phyloP scores from a whole-genome alignment of 208 protist species.

The Acanthamoeba healyi region DNA sequence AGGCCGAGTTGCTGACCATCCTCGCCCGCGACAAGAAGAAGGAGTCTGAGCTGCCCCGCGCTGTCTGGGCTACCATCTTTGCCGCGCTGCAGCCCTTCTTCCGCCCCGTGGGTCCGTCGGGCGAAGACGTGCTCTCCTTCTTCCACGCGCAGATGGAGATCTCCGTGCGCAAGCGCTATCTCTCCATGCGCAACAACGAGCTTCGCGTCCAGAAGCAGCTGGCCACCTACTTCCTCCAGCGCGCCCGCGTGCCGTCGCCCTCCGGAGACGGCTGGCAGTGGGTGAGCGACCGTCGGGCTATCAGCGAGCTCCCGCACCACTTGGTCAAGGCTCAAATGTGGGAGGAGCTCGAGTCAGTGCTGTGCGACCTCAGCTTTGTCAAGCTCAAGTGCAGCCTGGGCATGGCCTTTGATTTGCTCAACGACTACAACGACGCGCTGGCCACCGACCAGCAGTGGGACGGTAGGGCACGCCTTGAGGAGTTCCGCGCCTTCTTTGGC shows the following conservation, averaged over 20 bases:
- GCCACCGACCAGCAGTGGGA: constrained; percentile 50
- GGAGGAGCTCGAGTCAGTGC: constrained; percentile 45
- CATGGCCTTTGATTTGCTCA: constrained; percentile 81
- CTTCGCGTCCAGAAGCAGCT: constrained; percentile 77
- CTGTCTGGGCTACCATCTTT: constrained; percentile 75
- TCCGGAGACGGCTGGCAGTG: background rate
- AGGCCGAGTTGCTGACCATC: constrained; percentile 57
- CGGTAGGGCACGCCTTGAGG: constrained; percentile 46
- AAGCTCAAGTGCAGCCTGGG: constrained; percentile 80
- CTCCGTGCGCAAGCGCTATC: constrained; percentile 79
- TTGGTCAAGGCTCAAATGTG: constrained; percentile 69
- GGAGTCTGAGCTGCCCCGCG: constrained; percentile 65
- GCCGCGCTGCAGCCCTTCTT: constrained; percentile 76
- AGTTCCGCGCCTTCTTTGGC: constrained; percentile 82
- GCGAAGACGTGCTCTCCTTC: constrained; percentile 69
- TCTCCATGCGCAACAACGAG: constrained; percentile 25
- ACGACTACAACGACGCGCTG: constrained; percentile 78
- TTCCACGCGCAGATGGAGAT: constrained; percentile 80
- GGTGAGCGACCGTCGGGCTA: background rate
- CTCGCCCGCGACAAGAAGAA: constrained; percentile 61
- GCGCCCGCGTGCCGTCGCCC: background rate
- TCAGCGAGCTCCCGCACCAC: constrained; percentile 83
- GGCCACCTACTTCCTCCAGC: constrained; percentile 66
- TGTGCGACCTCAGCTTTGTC: constrained; percentile 81
- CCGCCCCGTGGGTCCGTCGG: background rate